Base-by-base conservation (phyloP, 2,329 filamentous ascomycete species). In the Periconia digitata region DNA sequence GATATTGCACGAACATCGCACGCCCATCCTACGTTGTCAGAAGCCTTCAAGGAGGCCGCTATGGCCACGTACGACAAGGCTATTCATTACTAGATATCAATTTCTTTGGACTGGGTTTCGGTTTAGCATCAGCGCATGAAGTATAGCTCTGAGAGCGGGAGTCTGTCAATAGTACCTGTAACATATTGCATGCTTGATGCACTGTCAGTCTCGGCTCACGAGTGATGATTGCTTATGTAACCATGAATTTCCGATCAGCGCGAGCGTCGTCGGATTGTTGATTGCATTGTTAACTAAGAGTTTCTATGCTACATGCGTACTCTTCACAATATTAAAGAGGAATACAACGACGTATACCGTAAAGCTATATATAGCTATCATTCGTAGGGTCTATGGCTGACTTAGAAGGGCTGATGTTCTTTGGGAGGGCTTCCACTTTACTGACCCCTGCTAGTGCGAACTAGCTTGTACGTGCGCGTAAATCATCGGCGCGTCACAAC, bases 31-130 rank as follows among this genome's bases (percentile, higher is more conserved):
- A 96, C 92, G 43, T 82, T 99, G 51, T 86, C 92, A 20, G 94
- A 99, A 80, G 94, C 94, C 38, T 97, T 99, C 84, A 99, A 99
- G 83, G 94, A 99, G 84, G 94, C 94, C 67, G 94, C 94, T 62
- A 97, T 99, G 94, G 89, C 90, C 54, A 96, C 92, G 43, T 91
- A 95, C 79, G 84, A 86, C 67, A 94, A 96, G 81, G 87, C 94
- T 59, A 96, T 99, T 73, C 94, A 99, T 80, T 95, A 88, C 76
- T 99, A 70, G 64, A 60, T 64, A 61, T 59, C 49, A 32, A 43
- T 50, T 58, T 61, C 51, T 32, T 60, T 59, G 50, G 51, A 55
- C 55, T 53, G 48, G 54, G 58, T 56, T 63, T 54, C 50, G 47
- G 59, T 62, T 62, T 49, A 59, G 64, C 62, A 69, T 69, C 56